Conservation (phyloP, 2,329 filamentous ascomycete genomes). For the Colletotrichum sp. region DNA sequence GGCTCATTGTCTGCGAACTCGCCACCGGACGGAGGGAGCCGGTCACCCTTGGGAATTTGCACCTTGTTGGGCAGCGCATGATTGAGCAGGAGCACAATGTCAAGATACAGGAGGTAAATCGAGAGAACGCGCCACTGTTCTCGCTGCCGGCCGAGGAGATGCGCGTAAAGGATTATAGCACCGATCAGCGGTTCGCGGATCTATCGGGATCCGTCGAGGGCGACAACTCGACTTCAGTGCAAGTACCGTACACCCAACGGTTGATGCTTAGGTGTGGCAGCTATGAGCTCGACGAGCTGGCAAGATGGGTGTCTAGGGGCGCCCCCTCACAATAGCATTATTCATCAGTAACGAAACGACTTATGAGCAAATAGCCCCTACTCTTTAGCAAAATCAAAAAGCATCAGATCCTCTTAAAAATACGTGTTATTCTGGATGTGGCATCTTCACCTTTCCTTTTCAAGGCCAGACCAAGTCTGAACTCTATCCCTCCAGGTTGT, state of each 20-base stretch:
- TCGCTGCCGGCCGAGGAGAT: constrained; percentile 19
- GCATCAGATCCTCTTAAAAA: not conserved
- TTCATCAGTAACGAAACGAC: not conserved
- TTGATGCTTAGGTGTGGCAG: constrained; percentile 12
- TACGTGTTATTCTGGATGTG: accelerated
- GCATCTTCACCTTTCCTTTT: not conserved
- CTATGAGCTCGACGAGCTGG: constrained; percentile 7
- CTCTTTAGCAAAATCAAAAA: not conserved
- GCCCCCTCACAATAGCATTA: not conserved
- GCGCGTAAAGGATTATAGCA: constrained; percentile 9
- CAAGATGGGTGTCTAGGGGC: constrained; percentile 5
- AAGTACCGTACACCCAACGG: constrained; percentile 1
- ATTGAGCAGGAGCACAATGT: constrained; percentile 13
- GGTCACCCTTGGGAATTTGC: not conserved
- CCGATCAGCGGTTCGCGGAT: not conserved
- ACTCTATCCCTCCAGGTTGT: not conserved
- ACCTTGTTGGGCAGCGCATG: not conserved
- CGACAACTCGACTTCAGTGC: not conserved
- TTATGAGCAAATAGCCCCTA: not conserved
- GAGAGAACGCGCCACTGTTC: not conserved
- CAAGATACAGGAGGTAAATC: not conserved
- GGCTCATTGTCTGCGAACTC: not conserved
- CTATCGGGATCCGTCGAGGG: not conserved
- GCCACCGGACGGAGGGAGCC: not conserved
- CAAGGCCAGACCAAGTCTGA: not conserved